Evolutionary conservation across 495 filamentous ascomycete species (phyloP).

Genomic region (Penicillium longicatenatum): DNA sequence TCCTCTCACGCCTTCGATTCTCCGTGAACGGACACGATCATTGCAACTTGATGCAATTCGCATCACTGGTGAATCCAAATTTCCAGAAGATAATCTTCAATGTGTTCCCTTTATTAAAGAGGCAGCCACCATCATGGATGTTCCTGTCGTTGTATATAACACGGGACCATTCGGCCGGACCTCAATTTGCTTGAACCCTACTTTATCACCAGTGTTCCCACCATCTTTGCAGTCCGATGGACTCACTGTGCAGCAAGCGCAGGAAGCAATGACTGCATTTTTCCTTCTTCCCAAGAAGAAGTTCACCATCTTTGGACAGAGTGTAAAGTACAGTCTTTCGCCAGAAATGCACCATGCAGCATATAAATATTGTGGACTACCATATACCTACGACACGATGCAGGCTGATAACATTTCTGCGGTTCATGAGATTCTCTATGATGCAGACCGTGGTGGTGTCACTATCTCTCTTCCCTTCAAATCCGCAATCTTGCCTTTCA

Average conservation of each 20-base stretch:
- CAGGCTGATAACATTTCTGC: conserved; percentile 55
- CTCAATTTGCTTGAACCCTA: conserved; percentile 59
- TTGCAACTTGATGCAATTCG: conserved; percentile 18
- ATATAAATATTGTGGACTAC: conserved; percentile 65
- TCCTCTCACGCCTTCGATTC: neutral
- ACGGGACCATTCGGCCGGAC: conserved; percentile 55
- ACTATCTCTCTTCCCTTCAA: conserved; percentile 67
- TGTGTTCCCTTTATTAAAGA: conserved; percentile 13
- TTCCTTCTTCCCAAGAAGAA: conserved; percentile 42
- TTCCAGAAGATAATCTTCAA: conserved; percentile 12
- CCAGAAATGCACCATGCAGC: conserved; percentile 63
- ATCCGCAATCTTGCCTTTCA: conserved; percentile 57
- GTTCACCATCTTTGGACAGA: conserved; percentile 32
- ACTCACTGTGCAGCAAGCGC: conserved; percentile 21
- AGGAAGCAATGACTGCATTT: conserved; percentile 44
- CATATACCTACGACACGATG: conserved; percentile 59
- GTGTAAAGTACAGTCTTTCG: conserved; percentile 26
- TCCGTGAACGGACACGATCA: neutral
- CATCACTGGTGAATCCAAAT: conserved; percentile 17
- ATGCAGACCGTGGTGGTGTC: conserved; percentile 62
- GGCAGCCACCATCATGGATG: neutral
- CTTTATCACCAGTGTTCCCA: conserved; percentile 55
- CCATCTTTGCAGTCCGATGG: conserved; percentile 18
- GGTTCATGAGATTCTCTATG: conserved; percentile 54
- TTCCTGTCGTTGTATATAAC: conserved; percentile 28